Evolutionary conservation across 1,139 yeast genomes (phyloP), one percentile per base, ranked within the genome.

Genomic region (Candida sp.): DNA sequence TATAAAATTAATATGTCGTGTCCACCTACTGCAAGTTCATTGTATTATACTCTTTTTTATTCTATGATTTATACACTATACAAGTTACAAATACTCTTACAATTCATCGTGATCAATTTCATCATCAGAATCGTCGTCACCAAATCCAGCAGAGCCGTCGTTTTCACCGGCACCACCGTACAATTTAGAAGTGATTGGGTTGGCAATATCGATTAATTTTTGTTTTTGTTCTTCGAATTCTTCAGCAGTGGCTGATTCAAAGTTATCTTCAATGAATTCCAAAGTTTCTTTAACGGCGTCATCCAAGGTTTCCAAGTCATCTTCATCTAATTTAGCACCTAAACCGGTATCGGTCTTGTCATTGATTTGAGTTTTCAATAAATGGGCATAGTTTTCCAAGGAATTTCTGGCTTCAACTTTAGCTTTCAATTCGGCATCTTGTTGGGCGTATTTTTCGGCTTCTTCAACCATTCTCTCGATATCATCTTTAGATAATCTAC

Each of bases 201-300:
- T 84, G 42, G 97, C 96, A 61, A 86, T 74, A 56, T 86, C 80
- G 51, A 87, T 81, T 65, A 93, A 81, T 62, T 86, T 81, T 66
- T 90, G 95, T 71, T 82, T 88, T 73, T 90, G 95, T 68, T 90
- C 98, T 49, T 89, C 96, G 57, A 87, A 86, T 61, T 93, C 99
- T 68, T 90, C 98, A 57, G 86, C 81, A 47, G 95, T 80, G 39
- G 97, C 98, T 48, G 84, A 69, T 47, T 87, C 95, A 60, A 81
- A 86, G 70, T 87, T 88, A 63, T 91, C 97, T 57, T 84, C 90
- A 56, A 93, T 73, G 83, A 95, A 93, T 68, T 87, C 96, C 54
- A 86, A 70, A 44, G 90, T 81, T 66, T 93, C 98, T 66, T 84
- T 83, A 57, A 89, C 73, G 49, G 97, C 97, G 58, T 91, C 98